A percentile compares a stretch with the other conserved stretches of the same genome.
Conservation (phyloP, 1,284 basidiomycete species). For the Ustilago loliicola region DNA sequence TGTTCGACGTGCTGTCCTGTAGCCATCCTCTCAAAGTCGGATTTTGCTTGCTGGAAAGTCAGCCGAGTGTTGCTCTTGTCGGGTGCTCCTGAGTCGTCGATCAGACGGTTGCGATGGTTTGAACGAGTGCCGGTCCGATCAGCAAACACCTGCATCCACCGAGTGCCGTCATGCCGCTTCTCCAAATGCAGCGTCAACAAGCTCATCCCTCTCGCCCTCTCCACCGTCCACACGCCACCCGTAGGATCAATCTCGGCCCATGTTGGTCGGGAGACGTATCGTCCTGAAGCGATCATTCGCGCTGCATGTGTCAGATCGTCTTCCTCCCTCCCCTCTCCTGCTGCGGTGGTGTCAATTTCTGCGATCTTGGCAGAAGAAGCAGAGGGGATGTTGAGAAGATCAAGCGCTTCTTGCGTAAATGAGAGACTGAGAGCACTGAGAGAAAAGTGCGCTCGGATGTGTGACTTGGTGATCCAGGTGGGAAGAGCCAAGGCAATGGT, state of each 20-base stretch:
- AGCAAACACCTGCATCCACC: conserved; percentile 86
- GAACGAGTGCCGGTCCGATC: conserved; percentile 17
- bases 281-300: conserved; percentile 37
- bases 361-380: conserved; percentile 73
- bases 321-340: background rate
- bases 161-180: conserved; percentile 74
- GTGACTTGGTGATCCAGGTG: conserved; percentile 71
- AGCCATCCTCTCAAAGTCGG: conserved; percentile 14
- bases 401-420: conserved; percentile 72
- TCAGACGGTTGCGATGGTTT: conserved; percentile 5
- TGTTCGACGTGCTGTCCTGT: conserved; percentile 8
- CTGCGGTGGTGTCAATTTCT: conserved; percentile 73
- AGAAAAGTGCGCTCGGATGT: conserved; percentile 75
- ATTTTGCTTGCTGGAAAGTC: conserved; percentile 37
- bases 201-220: conserved; percentile 30
- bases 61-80: conserved; percentile 18
- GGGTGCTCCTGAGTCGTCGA: background rate
- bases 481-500: conserved; percentile 86
- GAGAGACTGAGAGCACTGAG: conserved; percentile 78
- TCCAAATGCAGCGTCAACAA: conserved; percentile 62
- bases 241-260: conserved; percentile 61
- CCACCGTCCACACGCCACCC: conserved; percentile 59
- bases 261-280: conserved; percentile 49
- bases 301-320: conserved; percentile 38
- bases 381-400: conserved; percentile 7